Evolutionary conservation across 495 filamentous ascomycete species (phyloP), one percentile per base, ranked within the genome.

Genomic region (Xylaria venustula): DNA sequence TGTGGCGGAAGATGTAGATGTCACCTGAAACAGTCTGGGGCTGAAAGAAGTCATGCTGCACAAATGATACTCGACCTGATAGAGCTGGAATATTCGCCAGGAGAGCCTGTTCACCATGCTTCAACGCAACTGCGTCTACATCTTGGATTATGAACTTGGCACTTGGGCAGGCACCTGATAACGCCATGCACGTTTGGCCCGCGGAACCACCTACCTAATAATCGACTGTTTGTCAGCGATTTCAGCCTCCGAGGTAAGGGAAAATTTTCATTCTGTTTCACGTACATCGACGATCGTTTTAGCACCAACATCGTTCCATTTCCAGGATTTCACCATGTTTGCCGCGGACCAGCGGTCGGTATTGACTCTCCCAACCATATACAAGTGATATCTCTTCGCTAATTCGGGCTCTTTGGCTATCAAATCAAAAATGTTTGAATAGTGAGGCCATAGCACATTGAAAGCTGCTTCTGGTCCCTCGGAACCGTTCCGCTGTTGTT

Each of bases 61-160:
- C 30, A 61, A 75, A 77, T 6, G 41, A 61, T 37, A 79, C 66
- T 44, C 52, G 58, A 15, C 36, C 71, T 12, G 19, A 49, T 15
- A 54, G 36, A 45, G 54, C 67, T 44, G 36, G 15, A 47, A 62
- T 54, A 11, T 58, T 47, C 20, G 64, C 60, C 14, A 25, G 28
- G 19, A 70, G 53, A n/a, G 40, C 64, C 3, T 50, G 50, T 26
- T 61, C 56, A 7, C 64, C 66, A 23, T 67, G 61, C 34, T 74
- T 58, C 49, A 76, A 45, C 17, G 64, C 65, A 8, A 32, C 8
- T 36, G 54, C 49, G 44, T 65, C 62, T 17, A 20, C 62, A 40
- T 81, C 77, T 66, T 81, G 68, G 14, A 81, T 66, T 19, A 71
- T 58, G 49, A 78, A 75, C 28, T 57, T 69, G 20, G 76, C 63